Conservation (phyloP, 805 yeast species). For the Diddensiella caesifluorescens region DNA sequence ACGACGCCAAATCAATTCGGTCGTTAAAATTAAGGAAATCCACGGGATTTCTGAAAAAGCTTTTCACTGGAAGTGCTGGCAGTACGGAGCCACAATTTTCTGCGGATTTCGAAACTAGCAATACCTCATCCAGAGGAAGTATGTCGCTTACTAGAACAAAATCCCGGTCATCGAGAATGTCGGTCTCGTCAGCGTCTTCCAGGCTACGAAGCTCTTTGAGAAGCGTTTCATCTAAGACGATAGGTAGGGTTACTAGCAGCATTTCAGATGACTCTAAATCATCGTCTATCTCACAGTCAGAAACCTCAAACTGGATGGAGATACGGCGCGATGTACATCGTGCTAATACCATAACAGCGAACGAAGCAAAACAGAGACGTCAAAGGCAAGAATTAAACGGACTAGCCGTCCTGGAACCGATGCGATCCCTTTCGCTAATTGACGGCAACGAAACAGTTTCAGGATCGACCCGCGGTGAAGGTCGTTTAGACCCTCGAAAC, state of each 20-base stretch:
- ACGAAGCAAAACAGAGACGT: slow-evolving; percentile 67
- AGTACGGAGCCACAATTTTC: no score
- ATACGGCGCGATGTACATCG: slow-evolving; percentile 60
- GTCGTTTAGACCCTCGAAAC: slow-evolving; percentile 12
- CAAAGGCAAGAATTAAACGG: slow-evolving; percentile 47
- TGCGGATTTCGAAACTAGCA: slow-evolving; percentile 4
- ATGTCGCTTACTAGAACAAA: slow-evolving; percentile 17
- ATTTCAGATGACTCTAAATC: not conserved
- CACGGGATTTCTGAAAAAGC: slow-evolving; percentile 26
- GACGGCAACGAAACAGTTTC: slow-evolving; percentile 26
- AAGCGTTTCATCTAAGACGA: slow-evolving; percentile 15
- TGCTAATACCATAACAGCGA: slow-evolving; percentile 59
- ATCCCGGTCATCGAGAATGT: slow-evolving; percentile 21
- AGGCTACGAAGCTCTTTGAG: slow-evolving; percentile 7
- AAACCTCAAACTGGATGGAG: slow-evolving; percentile 42
- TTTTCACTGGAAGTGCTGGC: slow-evolving; percentile 17
- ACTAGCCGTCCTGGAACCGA: slow-evolving; percentile 60
- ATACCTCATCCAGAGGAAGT: slow-evolving; percentile 3
- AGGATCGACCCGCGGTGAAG: slow-evolving; percentile 21
- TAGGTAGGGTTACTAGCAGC: slow-evolving; percentile 3
- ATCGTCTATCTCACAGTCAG: not conserved
- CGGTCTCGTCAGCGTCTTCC: slow-evolving; percentile 16
- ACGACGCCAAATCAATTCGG: slow-evolving; percentile 9
- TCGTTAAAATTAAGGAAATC: slow-evolving; percentile 29
- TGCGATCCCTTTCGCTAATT: slow-evolving; percentile 12